Conservation (phyloP, 441 rosid species). For the Gossypium gossypioides region DNA sequence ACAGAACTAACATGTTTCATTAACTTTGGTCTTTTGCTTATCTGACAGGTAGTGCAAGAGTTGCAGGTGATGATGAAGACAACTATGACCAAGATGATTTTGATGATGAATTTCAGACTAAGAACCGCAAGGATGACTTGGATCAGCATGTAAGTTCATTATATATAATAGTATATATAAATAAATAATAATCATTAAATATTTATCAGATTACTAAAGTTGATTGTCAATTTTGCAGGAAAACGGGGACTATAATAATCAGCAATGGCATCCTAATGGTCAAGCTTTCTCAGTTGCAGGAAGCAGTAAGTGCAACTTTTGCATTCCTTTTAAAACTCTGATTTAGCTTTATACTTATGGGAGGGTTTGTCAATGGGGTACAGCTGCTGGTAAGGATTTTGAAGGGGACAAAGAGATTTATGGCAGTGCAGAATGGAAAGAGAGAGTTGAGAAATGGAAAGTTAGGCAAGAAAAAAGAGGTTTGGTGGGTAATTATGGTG, state of each 20-base stretch:
- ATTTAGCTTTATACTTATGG: not conserved
- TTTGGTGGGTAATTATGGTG: slow-evolving; percentile 42
- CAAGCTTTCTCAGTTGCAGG: slow-evolving; percentile 61
- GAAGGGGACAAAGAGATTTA: slow-evolving; percentile 60
- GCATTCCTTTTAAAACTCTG: not conserved
- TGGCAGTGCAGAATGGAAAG: slow-evolving; percentile 73
- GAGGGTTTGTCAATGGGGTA: not conserved
- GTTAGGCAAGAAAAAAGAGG: slow-evolving; percentile 78
- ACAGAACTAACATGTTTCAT: not conserved
- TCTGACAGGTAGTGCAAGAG: slow-evolving; percentile 55
- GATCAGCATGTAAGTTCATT: slow-evolving; percentile 18
- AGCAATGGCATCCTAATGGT: slow-evolving; percentile 42
- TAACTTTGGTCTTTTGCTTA: not conserved
- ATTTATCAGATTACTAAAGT: not conserved
- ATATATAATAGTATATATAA: not conserved
- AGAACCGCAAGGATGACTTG: slow-evolving; percentile 31
- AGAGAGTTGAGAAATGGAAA: slow-evolving; percentile 83
- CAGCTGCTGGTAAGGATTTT: slow-evolving; percentile 55
- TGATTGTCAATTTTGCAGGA: slow-evolving; percentile 33
- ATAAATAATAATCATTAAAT: not conserved
- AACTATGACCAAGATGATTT: slow-evolving; percentile 49
- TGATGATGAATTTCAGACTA: slow-evolving; percentile 53
- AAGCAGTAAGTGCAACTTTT: slow-evolving; percentile 40
- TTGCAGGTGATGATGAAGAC: slow-evolving; percentile 56
- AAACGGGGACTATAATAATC: slow-evolving; percentile 44